Conservation (phyloP, 129 eudicot species). For the Erigeron canadensis region DNA sequence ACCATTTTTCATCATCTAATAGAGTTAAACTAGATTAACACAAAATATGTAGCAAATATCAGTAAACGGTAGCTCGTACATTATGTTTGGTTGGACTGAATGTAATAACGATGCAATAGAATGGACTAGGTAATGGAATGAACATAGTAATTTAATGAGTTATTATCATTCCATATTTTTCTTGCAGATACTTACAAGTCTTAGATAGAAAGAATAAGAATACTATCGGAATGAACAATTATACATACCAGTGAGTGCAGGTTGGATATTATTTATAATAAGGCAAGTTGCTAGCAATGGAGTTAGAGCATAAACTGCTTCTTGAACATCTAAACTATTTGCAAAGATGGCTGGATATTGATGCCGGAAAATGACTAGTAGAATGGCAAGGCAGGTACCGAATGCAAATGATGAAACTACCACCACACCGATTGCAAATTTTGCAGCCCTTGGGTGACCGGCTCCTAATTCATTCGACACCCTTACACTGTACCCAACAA, state of each 20-base stretch:
- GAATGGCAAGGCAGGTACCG: conserved; percentile 26
- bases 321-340: conserved; percentile 29
- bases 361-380: conserved; percentile 29
- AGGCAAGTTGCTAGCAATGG: conserved; percentile 38
- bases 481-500: conserved; percentile 13
- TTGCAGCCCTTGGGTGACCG: conserved; percentile 48
- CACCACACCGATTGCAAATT: conserved; percentile 40
- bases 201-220: too few relatives aligned
- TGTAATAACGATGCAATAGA: too few relatives aligned
- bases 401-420: conserved; percentile 29
- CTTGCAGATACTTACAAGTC: too few relatives aligned
- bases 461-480: conserved; percentile 66
- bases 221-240: neutral
- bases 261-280: conserved; percentile 39
- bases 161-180: too few relatives aligned
- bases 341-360: conserved; percentile 38
- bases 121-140: too few relatives aligned
- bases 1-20: too few relatives aligned
- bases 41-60: too few relatives aligned
- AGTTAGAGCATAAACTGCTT: conserved; percentile 31
- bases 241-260: conserved; percentile 40
- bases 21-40: too few relatives aligned
- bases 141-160: too few relatives aligned
- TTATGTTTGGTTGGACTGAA: too few relatives aligned
- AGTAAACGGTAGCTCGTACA: too few relatives aligned